phyloP scores from a whole-genome alignment of 139 green algal species.

The Micractinium conductrix region DNA sequence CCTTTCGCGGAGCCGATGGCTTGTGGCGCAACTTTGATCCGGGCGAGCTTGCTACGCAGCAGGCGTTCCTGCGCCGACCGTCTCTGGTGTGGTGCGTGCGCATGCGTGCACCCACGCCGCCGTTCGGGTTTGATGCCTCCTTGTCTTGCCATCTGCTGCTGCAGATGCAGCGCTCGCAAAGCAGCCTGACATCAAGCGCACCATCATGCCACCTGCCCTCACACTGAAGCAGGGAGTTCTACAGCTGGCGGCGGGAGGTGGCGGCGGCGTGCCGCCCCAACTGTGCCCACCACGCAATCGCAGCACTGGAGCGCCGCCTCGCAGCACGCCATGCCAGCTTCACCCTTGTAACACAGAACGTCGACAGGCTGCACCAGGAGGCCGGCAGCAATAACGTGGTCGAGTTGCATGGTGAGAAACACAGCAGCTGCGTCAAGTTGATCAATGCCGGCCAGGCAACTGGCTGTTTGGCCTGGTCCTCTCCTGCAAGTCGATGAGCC shows the following conservation, averaged over 20 bases:
- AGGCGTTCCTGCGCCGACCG: conserved; percentile 58
- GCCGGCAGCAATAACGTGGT: conserved; percentile 43
- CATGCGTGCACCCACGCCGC: no score
- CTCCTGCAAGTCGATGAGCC: no score
- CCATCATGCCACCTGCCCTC: no score
- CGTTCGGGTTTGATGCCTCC: no score
- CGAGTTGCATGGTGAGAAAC: conserved; percentile 54
- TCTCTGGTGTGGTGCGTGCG: conserved; percentile 66
- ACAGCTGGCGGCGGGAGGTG: conserved; percentile 46
- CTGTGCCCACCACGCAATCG: conserved; percentile 45
- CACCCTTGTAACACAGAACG: conserved; percentile 61
- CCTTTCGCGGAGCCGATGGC: conserved; percentile 55
- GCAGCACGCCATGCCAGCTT: conserved; percentile 18
- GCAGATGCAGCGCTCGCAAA: no score
- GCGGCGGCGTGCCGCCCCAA: conserved; percentile 25
- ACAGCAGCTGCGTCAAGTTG: no score
- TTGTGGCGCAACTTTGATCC: conserved; percentile 61
- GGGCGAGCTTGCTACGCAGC: conserved; percentile 52
- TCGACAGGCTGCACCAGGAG: conserved; percentile 52
- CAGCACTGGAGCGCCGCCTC: conserved; percentile 39
- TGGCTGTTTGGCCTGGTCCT: no score
- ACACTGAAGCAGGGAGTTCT: no score
- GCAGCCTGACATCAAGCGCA: no score
- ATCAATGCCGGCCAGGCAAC: no score
- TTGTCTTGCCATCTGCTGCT: no score